phyloP scores from a whole-genome alignment of 139 green algal genomes.

The Trebouxia sp. region DNA sequence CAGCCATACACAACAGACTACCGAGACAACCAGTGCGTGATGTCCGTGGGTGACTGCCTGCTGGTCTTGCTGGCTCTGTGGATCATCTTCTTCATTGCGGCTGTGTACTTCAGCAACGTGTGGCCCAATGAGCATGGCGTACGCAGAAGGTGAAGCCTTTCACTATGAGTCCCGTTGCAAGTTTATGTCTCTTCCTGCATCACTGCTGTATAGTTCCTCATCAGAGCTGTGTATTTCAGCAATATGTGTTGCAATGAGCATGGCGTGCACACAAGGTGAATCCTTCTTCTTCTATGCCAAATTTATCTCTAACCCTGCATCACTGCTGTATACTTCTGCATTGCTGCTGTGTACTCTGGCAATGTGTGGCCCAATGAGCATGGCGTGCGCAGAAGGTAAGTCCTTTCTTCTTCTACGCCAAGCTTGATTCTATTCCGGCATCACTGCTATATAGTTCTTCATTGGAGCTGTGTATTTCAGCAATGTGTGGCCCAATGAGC shows the following conservation, averaged over 20 bases:
- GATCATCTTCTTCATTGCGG: constrained; percentile 70
- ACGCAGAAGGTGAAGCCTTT: background rate
- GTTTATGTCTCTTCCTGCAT: background rate
- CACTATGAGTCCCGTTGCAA: background rate
- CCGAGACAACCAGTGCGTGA: constrained; percentile 70
- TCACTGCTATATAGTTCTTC: background rate
- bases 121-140: constrained; percentile 77
- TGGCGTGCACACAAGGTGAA: too few species aligned
- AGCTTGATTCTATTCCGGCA: background rate
- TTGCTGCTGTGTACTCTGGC: constrained; percentile 88
- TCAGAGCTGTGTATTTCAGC: background rate
- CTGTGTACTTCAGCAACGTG: constrained; percentile 92
- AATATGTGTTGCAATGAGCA: too few species aligned
- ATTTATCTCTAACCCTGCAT: too few species aligned
- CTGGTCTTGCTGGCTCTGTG: constrained; percentile 33
- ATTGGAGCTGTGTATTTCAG: background rate
- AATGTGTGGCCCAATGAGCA: constrained; percentile 88
- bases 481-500: too few species aligned
- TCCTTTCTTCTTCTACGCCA: background rate
- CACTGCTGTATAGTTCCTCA: background rate
- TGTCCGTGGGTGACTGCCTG: constrained; percentile 57
- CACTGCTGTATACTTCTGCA: too few species aligned
- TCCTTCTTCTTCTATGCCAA: too few species aligned
- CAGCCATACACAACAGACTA: constrained; percentile 45
- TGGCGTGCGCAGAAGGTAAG: constrained; percentile 35